A percentile compares a stretch with the other conserved stretches of the same genome.
These are phyloP conservation scores for Euclidium syriacum DNA, from an alignment of 345 rosid genomes.

Conservation along the genomic window DNA sequence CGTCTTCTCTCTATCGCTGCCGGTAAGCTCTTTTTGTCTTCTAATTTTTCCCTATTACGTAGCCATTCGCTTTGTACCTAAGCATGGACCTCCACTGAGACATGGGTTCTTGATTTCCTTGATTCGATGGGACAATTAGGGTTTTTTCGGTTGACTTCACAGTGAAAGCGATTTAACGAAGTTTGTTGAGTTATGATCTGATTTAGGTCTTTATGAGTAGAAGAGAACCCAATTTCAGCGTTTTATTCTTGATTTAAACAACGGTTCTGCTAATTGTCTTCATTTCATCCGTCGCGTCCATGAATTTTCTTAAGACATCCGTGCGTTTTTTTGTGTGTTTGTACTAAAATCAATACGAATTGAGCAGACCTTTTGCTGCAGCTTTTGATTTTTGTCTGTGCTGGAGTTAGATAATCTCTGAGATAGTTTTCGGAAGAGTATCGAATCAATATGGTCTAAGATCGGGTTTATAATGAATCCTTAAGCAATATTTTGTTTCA, in stretches of 20 bases:
- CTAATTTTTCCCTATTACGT: background rate
- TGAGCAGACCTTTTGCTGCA: background rate
- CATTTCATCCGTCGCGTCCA: background rate
- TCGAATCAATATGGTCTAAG: too few relatives aligned
- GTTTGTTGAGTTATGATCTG: background rate
- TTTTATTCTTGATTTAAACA: background rate
- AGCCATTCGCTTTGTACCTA: background rate
- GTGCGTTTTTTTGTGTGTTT: too few relatives aligned
- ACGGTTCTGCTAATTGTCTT: background rate
- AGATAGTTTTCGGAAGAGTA: background rate
- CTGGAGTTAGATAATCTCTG: background rate
- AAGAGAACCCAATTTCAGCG: background rate
- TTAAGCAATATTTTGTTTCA: background rate
- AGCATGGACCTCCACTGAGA: background rate
- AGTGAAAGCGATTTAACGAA: background rate
- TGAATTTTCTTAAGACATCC: background rate
- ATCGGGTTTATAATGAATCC: too few relatives aligned
- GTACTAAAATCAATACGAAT: background rate
- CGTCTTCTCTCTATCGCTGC: conserved; percentile 64
- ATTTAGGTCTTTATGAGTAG: background rate
- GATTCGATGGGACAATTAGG: conserved; percentile 1
- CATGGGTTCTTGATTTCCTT: background rate
- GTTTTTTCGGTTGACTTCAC: conserved; percentile 19
- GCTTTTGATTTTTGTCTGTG: background rate
- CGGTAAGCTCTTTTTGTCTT: conserved; percentile 33